Base-by-base conservation (phyloP, 2,329 filamentous ascomycete genomes). In the Botrytis byssoidea region DNA sequence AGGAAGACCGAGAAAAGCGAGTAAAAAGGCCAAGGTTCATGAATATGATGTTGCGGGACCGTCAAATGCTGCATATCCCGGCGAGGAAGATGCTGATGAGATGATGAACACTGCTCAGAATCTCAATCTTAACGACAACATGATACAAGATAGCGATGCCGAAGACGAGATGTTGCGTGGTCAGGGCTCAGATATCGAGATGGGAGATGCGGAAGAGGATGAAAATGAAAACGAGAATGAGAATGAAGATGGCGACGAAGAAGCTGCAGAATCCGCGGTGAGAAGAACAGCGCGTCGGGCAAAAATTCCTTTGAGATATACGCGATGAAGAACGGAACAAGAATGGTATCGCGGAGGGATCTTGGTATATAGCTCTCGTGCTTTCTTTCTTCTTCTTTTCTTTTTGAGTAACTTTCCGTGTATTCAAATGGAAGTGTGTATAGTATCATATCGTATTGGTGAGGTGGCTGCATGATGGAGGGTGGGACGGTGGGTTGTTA, bases 1-100 rank as follows among this genome's bases (percentile, higher is more conserved):
- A 55, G 70, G 72, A n/a, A 35, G 74, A 20, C 22, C 60, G 10
- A 67, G 60, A 29, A 74, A 74, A n/a, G 73, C 76, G 3, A 74
- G 71, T 37, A 76, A 77, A 63, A 74, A 73, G 48, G 69, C 42
- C 5, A 64, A 69, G 48, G 48, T 48, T 25, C 64, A 6, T 25
- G n/a, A 35, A 16, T 70, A 60, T 16, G 42, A 42, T n/a, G 32
- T 22, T 55, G 70, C 64, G 22, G 68, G 69, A 3, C 48, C 37
- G 22, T 68, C 66, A 1, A 61, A 66, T 3, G 37, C 42, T 32
- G 25, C 12, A 29, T 42, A 32, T 22, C 44, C 35, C 25, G 51
- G 51, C 9, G 35, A 37, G 37, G 68, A 61, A 35, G 37, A 57
- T 16, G 48, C 44, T 4, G 74, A 70, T 46, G 66, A 66, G 4